Evolutionary conservation across 768 basidiomycete genomes (phyloP), one percentile per base, ranked within the genome.

Genomic region (Hebeloma cylindrosporum): DNA sequence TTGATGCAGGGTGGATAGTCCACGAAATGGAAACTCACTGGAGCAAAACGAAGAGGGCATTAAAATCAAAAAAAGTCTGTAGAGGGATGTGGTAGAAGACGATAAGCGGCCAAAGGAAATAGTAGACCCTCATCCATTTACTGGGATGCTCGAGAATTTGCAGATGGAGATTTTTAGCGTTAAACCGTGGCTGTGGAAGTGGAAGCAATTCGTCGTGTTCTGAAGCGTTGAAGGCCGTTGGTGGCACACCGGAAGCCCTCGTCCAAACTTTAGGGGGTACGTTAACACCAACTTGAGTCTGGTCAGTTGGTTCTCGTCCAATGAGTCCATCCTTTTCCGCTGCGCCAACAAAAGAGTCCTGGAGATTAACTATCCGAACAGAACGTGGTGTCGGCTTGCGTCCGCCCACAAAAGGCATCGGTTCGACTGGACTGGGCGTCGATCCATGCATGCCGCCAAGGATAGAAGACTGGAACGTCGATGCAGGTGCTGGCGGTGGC

Each of bases 1-100:
- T 32, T 35, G 21, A 35, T 23, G 37, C 29, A n/a, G 22, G 26
- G 22, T 49, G 48, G 29, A 45, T n/a, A n/a, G n/a, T n/a, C n/a
- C n/a, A n/a, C n/a, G 37, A 51, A 44, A 34, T 18, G 31, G 40
- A 44, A 40, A 83, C 91, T 70, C 59, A 93, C 90, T 91, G 82
- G 30, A 92, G 60, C 55, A 93, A 63, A 54, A 92, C 82, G 68
- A 82, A 94, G 52, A 85, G 82, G 54, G 84, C 82, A 62, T 93
- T 93, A 63, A 93, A 91, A 60, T 95, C 93, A 62, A 94, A 83
- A 60, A 86, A 93, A 1, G 85, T 82, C 62, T 93, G 90, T 7
- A 88, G 61, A 18, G 81, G 80, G 29, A 90, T 66, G 59, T 89
- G 84, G 14, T 78, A 80, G 61, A 91, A 80, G 5, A 80, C 74